Base-by-base conservation (phyloP, 768 basidiomycete species). In the Agaricus bisporus region DNA sequence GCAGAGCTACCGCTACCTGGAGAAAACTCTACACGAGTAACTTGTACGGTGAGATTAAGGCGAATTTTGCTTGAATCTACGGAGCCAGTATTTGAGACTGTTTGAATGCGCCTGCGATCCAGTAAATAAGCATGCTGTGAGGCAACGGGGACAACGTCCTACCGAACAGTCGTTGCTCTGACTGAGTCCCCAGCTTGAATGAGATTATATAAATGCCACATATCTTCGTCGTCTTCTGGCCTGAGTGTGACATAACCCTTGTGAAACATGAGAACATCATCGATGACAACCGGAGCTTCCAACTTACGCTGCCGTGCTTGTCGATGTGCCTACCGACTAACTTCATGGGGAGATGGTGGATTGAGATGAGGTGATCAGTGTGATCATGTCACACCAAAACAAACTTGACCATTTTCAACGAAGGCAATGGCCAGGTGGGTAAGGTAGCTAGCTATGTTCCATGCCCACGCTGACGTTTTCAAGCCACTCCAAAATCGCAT, bases 131-230 rank as follows among this genome's bases (percentile, higher is more conserved):
- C 47, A 7, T 28, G 20, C 28, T 1, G 9, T 36, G 45, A 12
- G 14, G 12, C 17, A 28, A 28, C 43, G 14, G 52, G 35, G 32
- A 42, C 37, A 55, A 5, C 42, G 2, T 57, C 78, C 60, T 60
- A 87, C 82, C 94, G 82, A 56, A 98, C 77, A 9, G 94, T 91
- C 47, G 88, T 78, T 11, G 93, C 91, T 58, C 92, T 80, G 41
- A 98, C 85, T 54, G 82, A 72, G 63, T 98, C 95, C 15, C 89
- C 91, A 73, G 87, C 77, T 59, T 90, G 82, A 51, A 99, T 97
- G 52, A 99, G 76, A 73, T 99, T 98, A 70, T 98, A 99, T 26
- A 98, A 76, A 77, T 99, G 97, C 95, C 95, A 99, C 88, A 99
- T 97, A 68, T 99, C 97, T 70, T 99, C 97, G 63, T 98, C 93